These are phyloP conservation scores for Wickerhamiella occidentalis DNA, from an alignment of 805 yeast genomes.

Conservation along the genomic window DNA sequence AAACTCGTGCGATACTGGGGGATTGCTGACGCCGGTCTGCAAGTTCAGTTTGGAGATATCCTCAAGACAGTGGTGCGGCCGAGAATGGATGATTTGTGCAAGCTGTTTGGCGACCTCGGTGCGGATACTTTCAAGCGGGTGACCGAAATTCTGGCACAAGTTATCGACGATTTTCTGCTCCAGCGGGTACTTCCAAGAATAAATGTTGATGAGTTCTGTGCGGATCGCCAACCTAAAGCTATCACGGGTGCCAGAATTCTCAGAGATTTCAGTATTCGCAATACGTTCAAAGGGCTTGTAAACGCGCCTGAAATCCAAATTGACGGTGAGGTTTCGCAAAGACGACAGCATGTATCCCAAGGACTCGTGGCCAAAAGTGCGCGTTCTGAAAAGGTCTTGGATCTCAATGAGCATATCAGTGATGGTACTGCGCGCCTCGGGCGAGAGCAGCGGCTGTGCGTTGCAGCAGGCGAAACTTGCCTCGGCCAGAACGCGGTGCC, in stretches of 20 bases:
- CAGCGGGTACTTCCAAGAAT: constrained; percentile 43
- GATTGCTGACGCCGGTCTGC: not conserved
- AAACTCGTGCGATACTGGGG: not conserved
- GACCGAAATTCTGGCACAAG: constrained; percentile 39
- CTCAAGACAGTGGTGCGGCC: constrained; percentile 29
- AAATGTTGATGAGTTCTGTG: constrained; percentile 37
- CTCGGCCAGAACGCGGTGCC: constrained; percentile 67
- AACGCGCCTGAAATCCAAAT: constrained; percentile 45
- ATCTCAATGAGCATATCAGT: not conserved
- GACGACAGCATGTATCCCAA: constrained; percentile 62
- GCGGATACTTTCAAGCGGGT: constrained; percentile 64
- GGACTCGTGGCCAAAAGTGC: constrained; percentile 52
- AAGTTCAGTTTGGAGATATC: not conserved
- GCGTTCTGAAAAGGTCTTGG: not conserved
- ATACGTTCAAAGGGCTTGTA: constrained; percentile 39
- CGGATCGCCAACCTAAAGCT: constrained; percentile 49
- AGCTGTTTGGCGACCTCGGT: constrained; percentile 52
- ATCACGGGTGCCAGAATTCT: constrained; percentile 53
- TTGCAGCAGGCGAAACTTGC: constrained; percentile 26
- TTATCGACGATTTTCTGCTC: constrained; percentile 36
- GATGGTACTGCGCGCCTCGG: not conserved
- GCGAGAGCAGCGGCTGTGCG: not conserved
- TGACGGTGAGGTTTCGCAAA: constrained; percentile 60
- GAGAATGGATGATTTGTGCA: constrained; percentile 34
- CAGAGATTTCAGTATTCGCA: constrained; percentile 35